Base-by-base conservation (phyloP, 2,329 filamentous ascomycete genomes). In the Penicillium sp. region DNA sequence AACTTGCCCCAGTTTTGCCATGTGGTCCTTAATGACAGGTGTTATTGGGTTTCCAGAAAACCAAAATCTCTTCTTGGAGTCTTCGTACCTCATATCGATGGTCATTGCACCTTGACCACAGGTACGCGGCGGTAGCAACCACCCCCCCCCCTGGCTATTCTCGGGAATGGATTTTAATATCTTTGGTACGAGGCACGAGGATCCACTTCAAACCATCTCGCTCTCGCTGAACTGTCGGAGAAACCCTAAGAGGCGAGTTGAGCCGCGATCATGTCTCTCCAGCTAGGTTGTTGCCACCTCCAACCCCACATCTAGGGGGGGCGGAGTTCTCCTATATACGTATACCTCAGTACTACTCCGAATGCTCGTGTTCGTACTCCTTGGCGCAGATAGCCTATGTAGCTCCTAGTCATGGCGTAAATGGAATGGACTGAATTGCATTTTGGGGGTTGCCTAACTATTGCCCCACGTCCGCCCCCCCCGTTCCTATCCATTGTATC, bases 1-100 rank as follows among this genome's bases (percentile, higher is more conserved):
- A 49, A 55, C 39, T 55, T 42, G 24, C 42, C 50, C 39, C 21
- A 11, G 9, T 43, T 9, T 29, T 44, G 40, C 40, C 40, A 43
- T 28, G n/a, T 43, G 24, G 23, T 13, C 23, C 13, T 21, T 42
- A 42, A 42, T 24, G 37, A n/a, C 37, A 42, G 21, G 37, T 42
- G 37, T 42, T 8, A 39, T 23, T 21, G 11, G 36, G 18, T 8
- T 39, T 39, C 36, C 36, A 39, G 36, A 10, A 39, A 18, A 39
- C 3, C 7, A 10, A 39, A 39, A 21, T 23, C n/a, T 21, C 21
- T 8, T 39, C 10, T 16, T 13, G 29, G 14, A 39, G 21, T 5
- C 21, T 16, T 26, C 39, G 39, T 42, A n/a, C 39, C 39, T 24
- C 39, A 16, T 42, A 16, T 42, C 26, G 21, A 42, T 42, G n/a